Base-by-base conservation (phyloP, 1,284 basidiomycete genomes). In the Ustilago trichophora region DNA sequence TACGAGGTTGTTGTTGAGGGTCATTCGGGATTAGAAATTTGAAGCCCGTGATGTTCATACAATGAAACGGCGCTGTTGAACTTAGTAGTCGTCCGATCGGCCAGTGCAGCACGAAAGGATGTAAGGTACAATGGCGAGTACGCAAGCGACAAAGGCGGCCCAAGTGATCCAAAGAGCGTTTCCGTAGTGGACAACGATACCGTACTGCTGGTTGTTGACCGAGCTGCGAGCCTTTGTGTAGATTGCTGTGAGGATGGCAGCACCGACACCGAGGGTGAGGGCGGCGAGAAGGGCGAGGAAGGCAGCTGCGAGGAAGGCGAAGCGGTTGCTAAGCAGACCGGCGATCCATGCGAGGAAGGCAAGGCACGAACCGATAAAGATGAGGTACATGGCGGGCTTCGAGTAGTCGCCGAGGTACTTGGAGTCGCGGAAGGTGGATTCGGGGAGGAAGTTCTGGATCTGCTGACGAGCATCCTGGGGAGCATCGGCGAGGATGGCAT, bases 151-250 rank as follows among this genome's bases (percentile, higher is more conserved):
- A 24, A 69, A 69, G 4, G 76, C 68, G 15, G 71, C 76, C 78
- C 78, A 76, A 25, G 52, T 67, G 38, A 80, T 57, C 78, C 78
- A 80, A 27, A 80, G 65, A 6, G 76, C 72, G 41, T 80, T 74
- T 15, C 75, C 75, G 50, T 76, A 78, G 29, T 51, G 22, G n/a
- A 77, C 42, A 6, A 37, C 25, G 21, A 75, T 24, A 9, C 69
- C 72, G 29, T 60, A 59, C 40, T 45, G 52, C 13, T 19, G 36
- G 18, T 49, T 42, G 27, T 54, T 54, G 34, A 78, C 40, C 13
- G 57, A 36, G 37, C 65, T 32, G 26, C 47, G 51, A 7, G 74
- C 57, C 50, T 72, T 69, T 45, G 51, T 46, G 37, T 76, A 52
- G 33, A 80, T 72, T 21, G 78, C 78, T 6, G 78, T 80, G 45